Conservation (phyloP, 257 asterid species). For the Leptodermis oblonga region DNA sequence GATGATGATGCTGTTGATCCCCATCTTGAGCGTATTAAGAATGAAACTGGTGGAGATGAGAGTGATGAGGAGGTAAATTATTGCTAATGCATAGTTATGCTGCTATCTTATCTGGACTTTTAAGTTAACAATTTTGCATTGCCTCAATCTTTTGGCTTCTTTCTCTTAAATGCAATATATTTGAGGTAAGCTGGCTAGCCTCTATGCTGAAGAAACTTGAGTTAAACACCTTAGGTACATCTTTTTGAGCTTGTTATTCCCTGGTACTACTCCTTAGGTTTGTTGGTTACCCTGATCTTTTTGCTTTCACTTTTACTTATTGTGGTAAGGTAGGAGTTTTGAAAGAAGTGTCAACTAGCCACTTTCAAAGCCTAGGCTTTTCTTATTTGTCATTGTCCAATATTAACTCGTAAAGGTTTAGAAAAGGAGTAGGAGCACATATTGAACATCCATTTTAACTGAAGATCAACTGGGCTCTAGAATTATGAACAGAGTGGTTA, state of each 20-base stretch:
- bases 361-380: background rate
- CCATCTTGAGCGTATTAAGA: constrained; percentile 79
- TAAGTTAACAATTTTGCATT: background rate
- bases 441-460: background rate
- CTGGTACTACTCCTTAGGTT: background rate
- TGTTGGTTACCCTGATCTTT: background rate
- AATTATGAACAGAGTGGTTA: background rate
- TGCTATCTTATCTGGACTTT: background rate
- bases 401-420: background rate
- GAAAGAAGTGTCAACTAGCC: background rate
- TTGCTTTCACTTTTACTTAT: background rate
- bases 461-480: background rate
- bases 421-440: background rate
- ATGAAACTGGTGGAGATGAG: constrained; percentile 66
- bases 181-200: background rate
- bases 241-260: background rate
- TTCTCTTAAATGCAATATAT: background rate
- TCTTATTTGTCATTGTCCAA: background rate
- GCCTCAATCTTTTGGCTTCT: background rate
- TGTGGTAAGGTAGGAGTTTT: background rate
- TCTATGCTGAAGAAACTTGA: background rate
- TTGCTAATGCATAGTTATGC: background rate
- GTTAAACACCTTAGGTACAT: background rate
- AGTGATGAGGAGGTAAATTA: constrained; percentile 69
- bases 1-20: constrained; percentile 85